A percentile compares a stretch with the other conserved stretches of the same genome.
phyloP scores from a whole-genome alignment of 805 yeast genomes.

The Yamadazyma tumulicola region DNA sequence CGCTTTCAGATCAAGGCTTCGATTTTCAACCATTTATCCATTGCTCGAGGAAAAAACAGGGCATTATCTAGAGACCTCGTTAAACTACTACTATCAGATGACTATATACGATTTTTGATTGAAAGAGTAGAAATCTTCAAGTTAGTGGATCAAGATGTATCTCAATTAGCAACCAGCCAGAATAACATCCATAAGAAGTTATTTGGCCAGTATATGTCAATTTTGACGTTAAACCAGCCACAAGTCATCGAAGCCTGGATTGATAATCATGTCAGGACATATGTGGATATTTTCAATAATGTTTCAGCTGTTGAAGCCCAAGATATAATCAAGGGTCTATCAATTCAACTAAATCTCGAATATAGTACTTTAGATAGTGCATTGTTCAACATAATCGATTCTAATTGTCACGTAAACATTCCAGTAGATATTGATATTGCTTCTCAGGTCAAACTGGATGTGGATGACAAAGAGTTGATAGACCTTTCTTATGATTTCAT shows the following conservation, averaged over 20 bases:
- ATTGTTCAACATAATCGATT: not conserved
- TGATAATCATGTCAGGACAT: constrained; percentile 7
- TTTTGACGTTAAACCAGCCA: constrained; percentile 6
- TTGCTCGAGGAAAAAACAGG: not conserved
- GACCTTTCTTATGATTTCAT: not conserved
- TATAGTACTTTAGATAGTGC: not conserved
- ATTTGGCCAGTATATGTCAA: constrained; percentile 19
- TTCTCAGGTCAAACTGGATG: not conserved
- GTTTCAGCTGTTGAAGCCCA: constrained; percentile 12
- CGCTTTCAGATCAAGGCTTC: constrained; percentile 3
- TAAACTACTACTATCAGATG: constrained; percentile 9
- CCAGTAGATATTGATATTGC: not conserved
- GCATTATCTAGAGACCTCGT: not conserved
- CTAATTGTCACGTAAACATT: not conserved
- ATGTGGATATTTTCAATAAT: constrained; percentile 11
- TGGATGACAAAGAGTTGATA: not conserved
- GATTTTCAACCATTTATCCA: constrained; percentile 4
- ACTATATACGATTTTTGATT: constrained; percentile 11
- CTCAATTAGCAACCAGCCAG: constrained; percentile 2
- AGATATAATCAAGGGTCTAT: not conserved
- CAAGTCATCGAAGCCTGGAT: constrained; percentile 11
- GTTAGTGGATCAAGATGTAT: constrained; percentile 4
- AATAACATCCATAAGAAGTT: constrained; percentile 1
- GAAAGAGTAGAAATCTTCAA: constrained; percentile 12
- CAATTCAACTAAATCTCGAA: not conserved